Evolutionary conservation across 352 stramenopile species (phyloP), one percentile per base, ranked within the genome.

Genomic region (Pythium guiyangense): DNA sequence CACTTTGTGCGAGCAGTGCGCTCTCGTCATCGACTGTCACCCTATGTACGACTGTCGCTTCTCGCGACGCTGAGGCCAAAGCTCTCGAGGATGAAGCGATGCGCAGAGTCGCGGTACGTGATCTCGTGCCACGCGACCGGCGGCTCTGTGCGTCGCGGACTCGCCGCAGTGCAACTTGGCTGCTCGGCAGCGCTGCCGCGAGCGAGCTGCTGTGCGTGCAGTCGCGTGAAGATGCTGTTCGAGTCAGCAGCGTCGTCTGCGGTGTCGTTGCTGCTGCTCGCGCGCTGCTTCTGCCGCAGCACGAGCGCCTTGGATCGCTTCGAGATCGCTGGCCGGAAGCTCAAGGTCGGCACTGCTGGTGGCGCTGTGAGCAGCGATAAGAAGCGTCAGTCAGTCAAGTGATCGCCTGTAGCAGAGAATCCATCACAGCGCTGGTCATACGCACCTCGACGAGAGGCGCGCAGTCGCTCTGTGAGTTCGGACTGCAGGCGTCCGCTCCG

Each of bases 61-160:
- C 29, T 34, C 29, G 29, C 29, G 2, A 34, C 29, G 8, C 29
- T 62, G 15, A 67, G 53, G 35, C 71, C 69, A 44, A 86, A 83
- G 49, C 64, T 69, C 6, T 76, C 49, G 29, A 86, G 60, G 42
- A 88, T 82, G 55, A 85, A 88, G 26, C 53, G 44, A 37, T 63
- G 67, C 29, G 47, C 78, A 2, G 40, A 6, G 35, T 48, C 42
- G 39, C 77, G 40, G 49, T 69, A 84, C 25, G 45, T 17, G 18
- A 88, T 54, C 14, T 63, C 54, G 25, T 70, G 84, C 71, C 71
- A 88, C 11, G 65, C 8, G 29, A 34, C 29, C 52, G n/a, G 66
- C 50, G 0, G 35, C 29, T 52, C 46, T 29, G 35, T 49, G 65
- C 0, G 43, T 2, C 12, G 39, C 49, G 27, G 34, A 22, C 22